phyloP scores from a whole-genome alignment of 129 eudicot genomes.

The Heracleum sosnowskyi region DNA sequence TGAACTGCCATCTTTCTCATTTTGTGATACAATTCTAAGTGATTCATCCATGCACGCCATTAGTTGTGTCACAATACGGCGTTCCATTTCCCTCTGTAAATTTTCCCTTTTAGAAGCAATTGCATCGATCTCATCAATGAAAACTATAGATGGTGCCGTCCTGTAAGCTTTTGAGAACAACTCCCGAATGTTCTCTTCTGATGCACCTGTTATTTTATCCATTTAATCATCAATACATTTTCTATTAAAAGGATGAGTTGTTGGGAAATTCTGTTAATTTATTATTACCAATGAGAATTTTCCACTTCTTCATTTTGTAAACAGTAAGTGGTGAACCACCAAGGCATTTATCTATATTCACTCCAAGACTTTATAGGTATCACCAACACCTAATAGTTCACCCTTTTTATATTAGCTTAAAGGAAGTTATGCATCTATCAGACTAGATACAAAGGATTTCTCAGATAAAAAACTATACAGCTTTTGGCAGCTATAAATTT shows the following conservation, averaged over 20 bases:
- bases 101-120: conserved; percentile 94
- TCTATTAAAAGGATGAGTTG: background rate
- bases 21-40: conserved; percentile 32
- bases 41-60: conserved; percentile 96
- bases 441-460: background rate
- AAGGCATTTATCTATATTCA: background rate
- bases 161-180: conserved; percentile 80
- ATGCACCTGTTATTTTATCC: conserved; percentile 58
- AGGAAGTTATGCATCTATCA: background rate
- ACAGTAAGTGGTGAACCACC: background rate
- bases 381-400: background rate
- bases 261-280: background rate
- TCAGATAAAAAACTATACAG: background rate
- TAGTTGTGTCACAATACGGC: conserved; percentile 84
- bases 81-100: conserved; percentile 58
- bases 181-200: conserved; percentile 87
- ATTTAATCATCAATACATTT: background rate
- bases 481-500: background rate
- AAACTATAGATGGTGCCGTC: conserved; percentile 91
- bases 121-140: conserved; percentile 94
- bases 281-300: background rate
- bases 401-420: background rate
- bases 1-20: conserved; percentile 18
- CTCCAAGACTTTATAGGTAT: background rate
- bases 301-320: background rate